A percentile compares a stretch with the other conserved stretches of the same genome.
phyloP scores from a whole-genome alignment of 306 rosid species.

The Ormosia semicastrata region DNA sequence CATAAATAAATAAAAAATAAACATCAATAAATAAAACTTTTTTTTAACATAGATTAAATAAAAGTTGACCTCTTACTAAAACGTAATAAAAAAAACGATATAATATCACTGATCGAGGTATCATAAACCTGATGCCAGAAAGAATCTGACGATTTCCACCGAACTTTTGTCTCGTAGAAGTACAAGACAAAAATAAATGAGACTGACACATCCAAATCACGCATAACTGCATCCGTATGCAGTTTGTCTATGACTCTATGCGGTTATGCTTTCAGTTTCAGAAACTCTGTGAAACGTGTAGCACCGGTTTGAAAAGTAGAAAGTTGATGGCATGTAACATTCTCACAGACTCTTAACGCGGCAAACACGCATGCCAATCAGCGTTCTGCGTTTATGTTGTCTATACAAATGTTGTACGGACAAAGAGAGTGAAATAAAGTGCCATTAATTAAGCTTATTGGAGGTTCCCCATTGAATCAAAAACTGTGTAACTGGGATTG shows the following conservation, averaged over 20 bases:
- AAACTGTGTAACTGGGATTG: background rate
- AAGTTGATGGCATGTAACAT: slow-evolving; percentile 16
- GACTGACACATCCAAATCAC: background rate
- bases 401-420: background rate
- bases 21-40: background rate
- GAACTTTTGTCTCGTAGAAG: background rate
- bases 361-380: slow-evolving; percentile 36
- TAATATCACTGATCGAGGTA: background rate
- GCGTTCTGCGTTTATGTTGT: background rate
- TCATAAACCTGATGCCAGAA: background rate
- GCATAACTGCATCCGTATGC: background rate
- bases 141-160: slow-evolving; percentile 16
- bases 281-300: background rate
- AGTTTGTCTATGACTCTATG: background rate
- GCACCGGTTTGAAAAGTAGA: background rate
- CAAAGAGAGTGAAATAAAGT: background rate
- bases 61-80: background rate
- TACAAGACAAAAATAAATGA: background rate
- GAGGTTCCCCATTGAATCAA: background rate
- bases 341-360: background rate
- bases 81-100: background rate
- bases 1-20: background rate
- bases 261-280: background rate
- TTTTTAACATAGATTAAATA: background rate
- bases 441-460: background rate